Conservation (phyloP, 345 rosid species). For the Draba incana region DNA sequence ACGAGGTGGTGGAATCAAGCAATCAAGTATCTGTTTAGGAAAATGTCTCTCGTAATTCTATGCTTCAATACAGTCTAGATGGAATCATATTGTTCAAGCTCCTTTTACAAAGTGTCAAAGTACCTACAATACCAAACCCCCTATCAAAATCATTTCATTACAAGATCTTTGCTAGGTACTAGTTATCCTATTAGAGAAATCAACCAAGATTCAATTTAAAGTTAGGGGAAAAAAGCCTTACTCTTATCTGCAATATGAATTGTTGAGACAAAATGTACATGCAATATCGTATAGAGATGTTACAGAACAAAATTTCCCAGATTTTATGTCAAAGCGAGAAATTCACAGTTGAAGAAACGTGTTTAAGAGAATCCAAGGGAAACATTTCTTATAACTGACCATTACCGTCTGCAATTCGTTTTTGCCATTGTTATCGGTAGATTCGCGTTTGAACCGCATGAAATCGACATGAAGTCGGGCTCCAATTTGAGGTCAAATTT, state of each 20-base stretch:
- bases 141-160: not conserved
- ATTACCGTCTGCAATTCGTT: slow-evolving; percentile 83
- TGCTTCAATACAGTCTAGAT: no score
- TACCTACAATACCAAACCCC: slow-evolving; percentile 51
- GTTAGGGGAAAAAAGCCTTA: no score
- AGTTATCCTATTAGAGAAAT: no score
- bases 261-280: no score
- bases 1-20: slow-evolving; percentile 58
- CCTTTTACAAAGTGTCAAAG: slow-evolving; percentile 77
- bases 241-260: no score
- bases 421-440: slow-evolving; percentile 35
- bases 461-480: no score
- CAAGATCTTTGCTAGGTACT: no score
- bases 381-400: slow-evolving; percentile 73
- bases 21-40: slow-evolving; percentile 49
- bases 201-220: no score
- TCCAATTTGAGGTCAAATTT: no score
- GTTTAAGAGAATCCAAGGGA: slow-evolving; percentile 80
- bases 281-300: no score
- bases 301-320: no score
- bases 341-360: slow-evolving; percentile 82
- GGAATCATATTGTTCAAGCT: slow-evolving; percentile 79
- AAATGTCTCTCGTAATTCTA: slow-evolving; percentile 62
- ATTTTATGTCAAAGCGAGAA: no score
- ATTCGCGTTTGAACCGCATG: slow-evolving; percentile 71